Percentiles rank a stretch among this genome's conserved stretches.
Conservation (phyloP, 2,329 filamentous ascomycete species). For the Aspergillus flavus region DNA sequence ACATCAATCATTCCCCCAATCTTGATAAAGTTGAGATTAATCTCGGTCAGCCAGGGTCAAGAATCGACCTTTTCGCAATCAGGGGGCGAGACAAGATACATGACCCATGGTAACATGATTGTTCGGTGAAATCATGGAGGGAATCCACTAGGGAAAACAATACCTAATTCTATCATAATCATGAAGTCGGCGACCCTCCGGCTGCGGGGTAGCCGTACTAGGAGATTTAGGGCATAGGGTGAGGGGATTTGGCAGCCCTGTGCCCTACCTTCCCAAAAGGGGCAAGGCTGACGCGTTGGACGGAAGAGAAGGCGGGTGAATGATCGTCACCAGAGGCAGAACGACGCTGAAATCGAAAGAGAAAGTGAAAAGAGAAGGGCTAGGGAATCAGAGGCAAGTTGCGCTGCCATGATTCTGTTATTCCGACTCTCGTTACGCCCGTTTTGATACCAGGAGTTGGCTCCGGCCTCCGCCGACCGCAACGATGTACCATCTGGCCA, state of each 20-base stretch:
- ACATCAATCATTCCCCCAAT: not conserved
- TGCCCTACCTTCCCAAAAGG: slow-evolving; percentile 31
- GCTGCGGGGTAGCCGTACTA: slow-evolving; percentile 7
- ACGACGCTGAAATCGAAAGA: not conserved
- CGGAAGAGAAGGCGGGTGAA: not conserved
- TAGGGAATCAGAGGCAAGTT: slow-evolving; percentile 1
- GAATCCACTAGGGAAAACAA: not conserved
- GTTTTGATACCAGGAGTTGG: slow-evolving; percentile 22
- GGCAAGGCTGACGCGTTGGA: slow-evolving; percentile 27
- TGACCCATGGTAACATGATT: not conserved
- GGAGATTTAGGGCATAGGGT: slow-evolving; percentile 25
- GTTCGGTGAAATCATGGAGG: not conserved
- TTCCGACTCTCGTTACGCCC: slow-evolving; percentile 8
- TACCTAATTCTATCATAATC: not conserved
- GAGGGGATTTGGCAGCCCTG: slow-evolving; percentile 17
- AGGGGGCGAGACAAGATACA: not conserved
- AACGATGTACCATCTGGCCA: slow-evolving; percentile 91
- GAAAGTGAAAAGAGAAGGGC: not conserved
- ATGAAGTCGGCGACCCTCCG: not conserved
- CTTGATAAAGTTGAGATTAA: not conserved
- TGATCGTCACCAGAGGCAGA: not conserved
- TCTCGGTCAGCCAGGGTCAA: not conserved
- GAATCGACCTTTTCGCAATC: not conserved
- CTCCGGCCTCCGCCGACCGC: slow-evolving; percentile 24
- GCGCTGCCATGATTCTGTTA: slow-evolving; percentile 27